Conservation (phyloP, 805 yeast species). For the Candida ulmi region DNA sequence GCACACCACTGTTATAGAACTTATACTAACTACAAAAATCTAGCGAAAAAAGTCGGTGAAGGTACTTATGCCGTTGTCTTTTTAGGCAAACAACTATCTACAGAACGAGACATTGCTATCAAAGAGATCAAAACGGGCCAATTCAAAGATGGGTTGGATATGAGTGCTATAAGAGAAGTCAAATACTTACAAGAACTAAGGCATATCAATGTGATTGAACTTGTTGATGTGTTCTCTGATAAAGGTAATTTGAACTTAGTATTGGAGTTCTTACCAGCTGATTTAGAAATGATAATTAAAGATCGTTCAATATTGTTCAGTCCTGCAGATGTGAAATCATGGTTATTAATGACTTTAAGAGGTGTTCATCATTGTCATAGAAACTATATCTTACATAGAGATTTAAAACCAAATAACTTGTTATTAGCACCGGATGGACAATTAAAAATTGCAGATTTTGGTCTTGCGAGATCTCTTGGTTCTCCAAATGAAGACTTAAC, state of each 20-base stretch:
- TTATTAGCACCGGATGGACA: slow-evolving; percentile 83
- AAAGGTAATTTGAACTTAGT: slow-evolving; percentile 69
- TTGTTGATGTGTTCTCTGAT: slow-evolving; percentile 79
- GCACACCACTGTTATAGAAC: neutral
- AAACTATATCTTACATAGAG: slow-evolving; percentile 85
- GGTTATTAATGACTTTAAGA: slow-evolving; percentile 91
- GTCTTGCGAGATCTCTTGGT: slow-evolving; percentile 83
- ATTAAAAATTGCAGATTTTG: slow-evolving; percentile 95
- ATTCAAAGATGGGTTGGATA: slow-evolving; percentile 93
- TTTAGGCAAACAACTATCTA: slow-evolving; percentile 61
- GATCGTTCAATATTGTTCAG: slow-evolving; percentile 72
- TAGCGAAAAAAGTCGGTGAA: slow-evolving; percentile 92
- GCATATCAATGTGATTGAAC: slow-evolving; percentile 77
- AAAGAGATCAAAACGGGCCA: slow-evolving; percentile 93
- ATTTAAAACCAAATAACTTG: slow-evolving; percentile 88
- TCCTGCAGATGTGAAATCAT: slow-evolving; percentile 84
- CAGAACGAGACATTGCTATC: slow-evolving; percentile 69
- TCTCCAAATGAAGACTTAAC: slow-evolving; percentile 74
- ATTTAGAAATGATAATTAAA: slow-evolving; percentile 82
- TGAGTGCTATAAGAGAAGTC: slow-evolving; percentile 95
- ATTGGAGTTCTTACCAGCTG: slow-evolving; percentile 89
- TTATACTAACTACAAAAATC: neutral
- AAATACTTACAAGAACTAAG: slow-evolving; percentile 79
- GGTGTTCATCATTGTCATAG: slow-evolving; percentile 96
- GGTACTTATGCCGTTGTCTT: slow-evolving; percentile 98